These are phyloP conservation scores for Clarireedia hainanense DNA, from an alignment of 2,329 filamentous ascomycete genomes.

Conservation along the genomic window DNA sequence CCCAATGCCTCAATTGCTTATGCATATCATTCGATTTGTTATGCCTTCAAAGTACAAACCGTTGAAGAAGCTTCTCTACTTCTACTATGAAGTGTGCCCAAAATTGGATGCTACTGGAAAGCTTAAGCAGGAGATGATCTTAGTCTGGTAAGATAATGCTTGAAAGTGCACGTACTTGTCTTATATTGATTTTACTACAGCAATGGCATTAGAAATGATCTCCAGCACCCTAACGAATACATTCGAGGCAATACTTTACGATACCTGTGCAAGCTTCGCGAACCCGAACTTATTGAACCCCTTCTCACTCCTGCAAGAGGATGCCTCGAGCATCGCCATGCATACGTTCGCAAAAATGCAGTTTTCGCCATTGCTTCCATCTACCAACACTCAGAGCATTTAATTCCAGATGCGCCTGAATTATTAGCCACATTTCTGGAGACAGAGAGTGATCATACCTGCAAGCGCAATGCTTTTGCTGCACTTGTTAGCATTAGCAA, in stretches of 20 bases:
- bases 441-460: constrained; percentile 85
- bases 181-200: constrained; percentile 38
- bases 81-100: constrained; percentile 98
- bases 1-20: constrained; percentile 87
- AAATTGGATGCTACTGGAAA: constrained; percentile 90
- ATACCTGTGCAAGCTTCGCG: constrained; percentile 92
- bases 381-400: constrained; percentile 77
- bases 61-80: constrained; percentile 96
- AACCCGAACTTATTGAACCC: constrained; percentile 92
- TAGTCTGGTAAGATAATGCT: constrained; percentile 68
- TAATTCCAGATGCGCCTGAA: constrained; percentile 94
- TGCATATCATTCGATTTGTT: constrained; percentile 99
- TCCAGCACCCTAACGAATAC: constrained; percentile 97
- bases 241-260: constrained; percentile 96
- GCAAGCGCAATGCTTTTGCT: constrained; percentile 96
- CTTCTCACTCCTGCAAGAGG: constrained; percentile 84
- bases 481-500: constrained; percentile 87
- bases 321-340: constrained; percentile 92
- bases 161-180: not conserved
- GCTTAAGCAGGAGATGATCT: constrained; percentile 98
- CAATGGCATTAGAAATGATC: constrained; percentile 95
- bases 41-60: constrained; percentile 98
- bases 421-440: constrained; percentile 85
- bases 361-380: constrained; percentile 93
- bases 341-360: constrained; percentile 96